These are phyloP conservation scores for Penicillium bialowiezense DNA, from an alignment of 495 filamentous ascomycete genomes.

Conservation along the genomic window DNA sequence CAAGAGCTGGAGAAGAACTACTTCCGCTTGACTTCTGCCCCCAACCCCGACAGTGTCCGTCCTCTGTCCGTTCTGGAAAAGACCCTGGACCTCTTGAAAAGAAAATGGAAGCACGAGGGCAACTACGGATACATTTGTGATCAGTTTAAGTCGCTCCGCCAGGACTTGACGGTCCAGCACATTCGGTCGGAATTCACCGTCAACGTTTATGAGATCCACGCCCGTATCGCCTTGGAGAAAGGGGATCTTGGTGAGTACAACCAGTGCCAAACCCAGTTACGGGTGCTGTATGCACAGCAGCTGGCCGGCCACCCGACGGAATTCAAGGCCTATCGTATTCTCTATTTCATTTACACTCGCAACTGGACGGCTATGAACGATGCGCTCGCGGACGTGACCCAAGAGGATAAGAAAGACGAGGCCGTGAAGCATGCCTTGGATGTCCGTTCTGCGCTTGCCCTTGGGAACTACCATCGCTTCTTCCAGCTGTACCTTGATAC, in stretches of 20 bases:
- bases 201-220: slow-evolving; percentile 94
- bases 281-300: slow-evolving; percentile 80
- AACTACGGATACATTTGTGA: slow-evolving; percentile 98
- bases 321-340: slow-evolving; percentile 99
- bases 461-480: slow-evolving; percentile 96
- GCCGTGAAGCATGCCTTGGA: slow-evolving; percentile 89
- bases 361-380: slow-evolving; percentile 98
- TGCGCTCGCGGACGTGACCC: slow-evolving; percentile 93
- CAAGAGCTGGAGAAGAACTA: slow-evolving; percentile 89
- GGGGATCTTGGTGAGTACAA: slow-evolving; percentile 99
- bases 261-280: slow-evolving; percentile 98
- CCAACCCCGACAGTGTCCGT: slow-evolving; percentile 81
- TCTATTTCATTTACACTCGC: slow-evolving; percentile 99
- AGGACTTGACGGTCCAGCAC: slow-evolving; percentile 96
- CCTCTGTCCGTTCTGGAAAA: slow-evolving; percentile 77
- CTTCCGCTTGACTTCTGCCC: slow-evolving; percentile 86
- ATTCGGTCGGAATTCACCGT: slow-evolving; percentile 96
- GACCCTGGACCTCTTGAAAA: slow-evolving; percentile 83
- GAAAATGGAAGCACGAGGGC: slow-evolving; percentile 89
- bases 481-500: slow-evolving; percentile 92
- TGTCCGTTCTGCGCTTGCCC: slow-evolving; percentile 84
- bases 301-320: slow-evolving; percentile 88
- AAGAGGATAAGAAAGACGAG: slow-evolving; percentile 81
- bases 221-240: slow-evolving; percentile 96
- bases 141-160: slow-evolving; percentile 97